A percentile compares a stretch with the other conserved stretches of the same genome.
phyloP scores from a whole-genome alignment of 2,329 filamentous ascomycete species.

The Drechmeria coniospora region DNA sequence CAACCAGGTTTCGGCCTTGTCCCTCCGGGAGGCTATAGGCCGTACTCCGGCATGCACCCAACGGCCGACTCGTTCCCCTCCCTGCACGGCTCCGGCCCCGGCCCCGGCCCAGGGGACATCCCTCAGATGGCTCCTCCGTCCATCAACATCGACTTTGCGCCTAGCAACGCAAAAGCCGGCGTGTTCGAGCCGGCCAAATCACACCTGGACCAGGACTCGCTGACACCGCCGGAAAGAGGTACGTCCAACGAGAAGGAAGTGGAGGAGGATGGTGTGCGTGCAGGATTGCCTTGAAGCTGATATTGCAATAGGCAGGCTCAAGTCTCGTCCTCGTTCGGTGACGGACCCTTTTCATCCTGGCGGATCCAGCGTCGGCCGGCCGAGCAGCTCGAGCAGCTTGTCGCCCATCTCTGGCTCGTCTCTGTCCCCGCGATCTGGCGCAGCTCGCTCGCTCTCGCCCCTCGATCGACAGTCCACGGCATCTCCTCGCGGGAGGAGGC shows the following conservation, averaged over 20 bases:
- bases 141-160: constrained; percentile 88
- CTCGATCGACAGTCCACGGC: constrained; percentile 33
- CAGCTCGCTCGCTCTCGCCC: constrained; percentile 43
- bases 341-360: constrained; percentile 43
- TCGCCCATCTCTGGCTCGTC: constrained; percentile 36
- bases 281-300: not conserved
- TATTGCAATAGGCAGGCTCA: constrained; percentile 25
- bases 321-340: constrained; percentile 37
- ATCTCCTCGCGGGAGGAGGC: constrained; percentile 27
- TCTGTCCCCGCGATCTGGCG: constrained; percentile 26
- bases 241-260: too few species aligned
- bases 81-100: constrained; percentile 28
- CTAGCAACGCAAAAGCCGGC: constrained; percentile 39
- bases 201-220: constrained; percentile 56
- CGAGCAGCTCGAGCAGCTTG: constrained; percentile 24
- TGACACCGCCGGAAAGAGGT: constrained; percentile 68
- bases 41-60: constrained; percentile 22
- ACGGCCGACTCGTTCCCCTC: constrained; percentile 35
- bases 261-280: not conserved
- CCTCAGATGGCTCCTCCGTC: constrained; percentile 79
- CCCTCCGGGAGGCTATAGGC: constrained; percentile 22
- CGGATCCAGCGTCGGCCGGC: constrained; percentile 23
- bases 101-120: too few species aligned
- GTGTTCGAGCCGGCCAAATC: constrained; percentile 37
- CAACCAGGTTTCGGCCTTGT: constrained; percentile 30